Evolutionary conservation across 352 stramenopile species (phyloP).

Genomic region (Phytophthora agathidicida): DNA sequence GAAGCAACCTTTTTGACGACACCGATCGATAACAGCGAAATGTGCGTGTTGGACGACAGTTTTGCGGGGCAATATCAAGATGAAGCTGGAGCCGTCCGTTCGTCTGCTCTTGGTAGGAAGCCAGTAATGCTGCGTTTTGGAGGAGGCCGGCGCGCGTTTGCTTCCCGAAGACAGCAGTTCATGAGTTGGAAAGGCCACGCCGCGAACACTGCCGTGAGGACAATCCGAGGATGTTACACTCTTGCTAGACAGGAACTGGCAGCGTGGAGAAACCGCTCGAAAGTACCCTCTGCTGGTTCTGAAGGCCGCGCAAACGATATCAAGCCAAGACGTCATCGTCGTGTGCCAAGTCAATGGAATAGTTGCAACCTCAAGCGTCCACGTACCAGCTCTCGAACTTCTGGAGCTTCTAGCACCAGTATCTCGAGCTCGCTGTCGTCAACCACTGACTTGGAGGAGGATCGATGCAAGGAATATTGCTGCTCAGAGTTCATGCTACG

Average conservation of each 20-base stretch:
- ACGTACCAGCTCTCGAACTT: background rate
- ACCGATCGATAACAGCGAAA: background rate
- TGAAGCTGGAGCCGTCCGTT: background rate
- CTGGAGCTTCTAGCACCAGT: slow-evolving; percentile 6
- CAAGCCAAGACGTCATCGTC: background rate
- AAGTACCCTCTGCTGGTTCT: background rate
- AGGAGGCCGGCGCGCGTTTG: background rate
- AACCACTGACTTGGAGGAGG: slow-evolving; percentile 19
- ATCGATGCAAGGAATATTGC: slow-evolving; percentile 4
- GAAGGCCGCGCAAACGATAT: background rate
- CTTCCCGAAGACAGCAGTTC: slow-evolving; percentile 19
- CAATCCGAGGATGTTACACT: slow-evolving; percentile 21
- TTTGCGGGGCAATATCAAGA: slow-evolving; percentile 6
- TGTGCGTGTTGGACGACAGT: slow-evolving; percentile 10
- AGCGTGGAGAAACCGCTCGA: slow-evolving; percentile 9
- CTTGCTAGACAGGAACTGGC: slow-evolving; percentile 19
- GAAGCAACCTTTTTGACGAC: background rate
- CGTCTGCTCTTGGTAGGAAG: background rate
- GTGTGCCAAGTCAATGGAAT: background rate
- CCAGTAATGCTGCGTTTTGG: background rate
- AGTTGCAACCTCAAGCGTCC: background rate
- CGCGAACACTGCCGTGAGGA: slow-evolving; percentile 3
- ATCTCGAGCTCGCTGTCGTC: slow-evolving; percentile 22
- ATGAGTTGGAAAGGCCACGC: slow-evolving; percentile 21
- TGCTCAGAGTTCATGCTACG: slow-evolving; percentile 9